These are phyloP conservation scores for Alternaria burnsii DNA, from an alignment of 2,329 filamentous ascomycete species.

Conservation along the genomic window DNA sequence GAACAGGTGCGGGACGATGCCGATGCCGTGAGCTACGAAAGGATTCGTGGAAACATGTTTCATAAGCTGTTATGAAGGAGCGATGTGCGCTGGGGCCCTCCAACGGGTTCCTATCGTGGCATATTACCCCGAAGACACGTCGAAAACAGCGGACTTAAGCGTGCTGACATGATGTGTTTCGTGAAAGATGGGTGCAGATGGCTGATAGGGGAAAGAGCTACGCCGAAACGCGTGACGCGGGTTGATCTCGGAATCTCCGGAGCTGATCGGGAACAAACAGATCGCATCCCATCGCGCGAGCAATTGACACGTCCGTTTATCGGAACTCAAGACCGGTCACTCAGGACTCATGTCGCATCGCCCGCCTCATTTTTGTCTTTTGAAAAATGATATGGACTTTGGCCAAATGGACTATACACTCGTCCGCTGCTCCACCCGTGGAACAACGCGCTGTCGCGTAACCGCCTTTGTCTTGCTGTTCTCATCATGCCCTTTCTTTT, in stretches of 20 bases:
- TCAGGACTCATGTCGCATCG: neutral
- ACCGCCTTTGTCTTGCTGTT: neutral
- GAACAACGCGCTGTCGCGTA: neutral
- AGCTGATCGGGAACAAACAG: neutral
- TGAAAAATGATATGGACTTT: no score
- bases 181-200: neutral
- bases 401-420: no score
- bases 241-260: neutral
- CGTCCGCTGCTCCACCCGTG: neutral
- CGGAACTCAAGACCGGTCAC: neutral
- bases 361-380: neutral
- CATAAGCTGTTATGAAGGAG: constrained; percentile 19
- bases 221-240: neutral
- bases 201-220: neutral
- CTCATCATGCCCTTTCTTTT: neutral
- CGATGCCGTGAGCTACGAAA: constrained; percentile 2
- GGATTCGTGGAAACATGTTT: constrained; percentile 22
- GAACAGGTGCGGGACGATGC: constrained; percentile 5
- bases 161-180: neutral
- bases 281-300: neutral
- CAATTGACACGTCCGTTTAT: neutral
- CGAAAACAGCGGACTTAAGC: neutral
- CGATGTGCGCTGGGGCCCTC: neutral
- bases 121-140: neutral
- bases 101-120: neutral